Base-by-base conservation (phyloP, 768 basidiomycete genomes). In the Pleurotus ostreatus region DNA sequence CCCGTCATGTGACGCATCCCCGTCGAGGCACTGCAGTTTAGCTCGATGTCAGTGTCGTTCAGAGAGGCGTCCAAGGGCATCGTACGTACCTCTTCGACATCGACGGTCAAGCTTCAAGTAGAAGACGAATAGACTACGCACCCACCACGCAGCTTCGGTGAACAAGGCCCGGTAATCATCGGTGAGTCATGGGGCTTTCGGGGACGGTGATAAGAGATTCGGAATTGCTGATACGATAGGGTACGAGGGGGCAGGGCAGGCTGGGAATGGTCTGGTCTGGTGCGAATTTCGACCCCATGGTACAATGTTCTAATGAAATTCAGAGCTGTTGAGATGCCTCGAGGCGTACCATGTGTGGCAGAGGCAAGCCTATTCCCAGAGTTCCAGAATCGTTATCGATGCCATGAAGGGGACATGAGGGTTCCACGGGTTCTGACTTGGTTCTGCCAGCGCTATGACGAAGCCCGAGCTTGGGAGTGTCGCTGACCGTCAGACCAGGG, bases 1-100 rank as follows among this genome's bases (percentile, higher is more conserved):
- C 65, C 22, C 43, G 69, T 72, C 71, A 74, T 69, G 51, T 53
- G 51, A 53, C 15, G 20, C 12, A 34, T 34, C 30, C 37, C 16
- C 22, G 51, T 49, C n/a, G 23, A 44, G 2, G n/a, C n/a, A 7
- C 41, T 44, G 41, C 41, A 34, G 30, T 11, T 34, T 34, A 11
- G 30, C 30, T 34, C 30, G 9, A 34, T 34, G 30, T 34, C 30
- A 34, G 41, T 16, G 15, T 22, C n/a, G 15, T 8, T 44, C 41
- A 44, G 41, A 43, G 20, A 44, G n/a, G 41, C n/a, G n/a, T n/a
- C n/a, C 41, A 22, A 44, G 41, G 20, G n/a, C 20, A 44, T 16
- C 4, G 41, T 43, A 43, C n/a, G n/a, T 15, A n/a, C n/a, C 41
- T 44, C 41, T 44, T 44, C 9, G 41, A n/a, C n/a, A 7, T 6